A percentile compares a stretch with the other conserved stretches of the same genome.
These are phyloP conservation scores for Croton setiger DNA, from an alignment of 441 rosid species.

Conservation along the genomic window DNA sequence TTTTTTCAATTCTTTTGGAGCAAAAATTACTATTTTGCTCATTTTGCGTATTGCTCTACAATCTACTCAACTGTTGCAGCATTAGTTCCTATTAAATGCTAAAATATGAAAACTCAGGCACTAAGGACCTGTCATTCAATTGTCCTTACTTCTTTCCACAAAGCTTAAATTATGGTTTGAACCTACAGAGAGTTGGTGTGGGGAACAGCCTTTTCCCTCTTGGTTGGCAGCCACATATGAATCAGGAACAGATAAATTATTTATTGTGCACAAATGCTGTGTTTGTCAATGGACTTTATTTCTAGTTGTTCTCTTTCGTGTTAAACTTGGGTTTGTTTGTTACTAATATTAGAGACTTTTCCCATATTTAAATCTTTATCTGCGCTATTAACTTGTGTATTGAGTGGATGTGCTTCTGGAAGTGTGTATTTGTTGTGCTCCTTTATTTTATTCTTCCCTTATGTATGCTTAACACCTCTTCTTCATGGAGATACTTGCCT, in stretches of 20 bases:
- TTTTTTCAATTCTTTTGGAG: constrained; percentile 6
- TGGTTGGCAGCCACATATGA: not conserved
- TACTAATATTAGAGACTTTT: not conserved
- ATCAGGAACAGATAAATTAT: not conserved
- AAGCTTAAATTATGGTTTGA: not conserved
- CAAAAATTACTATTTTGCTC: not conserved
- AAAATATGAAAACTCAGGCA: not conserved
- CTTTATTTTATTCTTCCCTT: not conserved
- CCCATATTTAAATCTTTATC: not conserved
- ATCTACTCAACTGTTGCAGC: constrained; percentile 6
- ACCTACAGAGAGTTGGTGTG: not conserved
- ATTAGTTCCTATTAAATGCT: not conserved
- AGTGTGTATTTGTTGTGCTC: not conserved
- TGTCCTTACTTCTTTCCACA: not conserved
- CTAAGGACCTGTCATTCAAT: not conserved
- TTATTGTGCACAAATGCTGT: not conserved
- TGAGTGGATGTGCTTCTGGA: not conserved
- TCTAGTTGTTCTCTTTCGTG: not conserved
- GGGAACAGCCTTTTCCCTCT: not conserved
- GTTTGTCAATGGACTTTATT: not conserved
- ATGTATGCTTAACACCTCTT: not conserved
- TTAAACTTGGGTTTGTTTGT: not conserved
- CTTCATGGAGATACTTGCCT: not conserved
- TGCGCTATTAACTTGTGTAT: not conserved
- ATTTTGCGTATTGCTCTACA: not conserved